These are phyloP conservation scores for Mucor indicus DNA, from an alignment of 371 early-diverging fungal genomes.

Conservation along the genomic window DNA sequence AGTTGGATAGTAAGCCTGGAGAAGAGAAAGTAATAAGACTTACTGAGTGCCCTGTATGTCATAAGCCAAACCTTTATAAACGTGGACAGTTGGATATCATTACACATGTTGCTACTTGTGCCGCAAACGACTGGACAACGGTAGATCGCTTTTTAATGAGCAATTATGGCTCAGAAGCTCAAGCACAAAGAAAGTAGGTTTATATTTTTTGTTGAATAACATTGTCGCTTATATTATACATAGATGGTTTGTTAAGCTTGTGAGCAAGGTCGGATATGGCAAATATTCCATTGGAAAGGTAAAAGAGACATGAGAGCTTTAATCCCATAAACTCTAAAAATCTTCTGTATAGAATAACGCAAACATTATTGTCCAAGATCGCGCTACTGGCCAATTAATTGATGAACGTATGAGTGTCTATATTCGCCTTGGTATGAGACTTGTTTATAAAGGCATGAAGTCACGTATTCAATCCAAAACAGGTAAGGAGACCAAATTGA, in stretches of 20 bases:
- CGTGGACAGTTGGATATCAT: slow-evolving; percentile 72
- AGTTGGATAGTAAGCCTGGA: background rate
- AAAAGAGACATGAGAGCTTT: slow-evolving; percentile 6
- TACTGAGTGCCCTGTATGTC: slow-evolving; percentile 73
- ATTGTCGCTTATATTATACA: no score
- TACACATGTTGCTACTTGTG: slow-evolving; percentile 77
- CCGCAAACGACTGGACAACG: slow-evolving; percentile 61
- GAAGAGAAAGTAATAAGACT: slow-evolving; percentile 67
- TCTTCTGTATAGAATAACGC: slow-evolving; percentile 39
- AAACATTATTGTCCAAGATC: slow-evolving; percentile 79
- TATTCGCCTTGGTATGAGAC: slow-evolving; percentile 79
- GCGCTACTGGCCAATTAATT: slow-evolving; percentile 66
- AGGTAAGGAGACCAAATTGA: background rate
- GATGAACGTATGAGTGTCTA: slow-evolving; percentile 87
- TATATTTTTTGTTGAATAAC: no score
- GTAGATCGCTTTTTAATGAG: slow-evolving; percentile 70
- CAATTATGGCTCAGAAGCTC: slow-evolving; percentile 74
- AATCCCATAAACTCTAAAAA: background rate
- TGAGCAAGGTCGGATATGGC: slow-evolving; percentile 75
- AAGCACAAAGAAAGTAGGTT: slow-evolving; percentile 64
- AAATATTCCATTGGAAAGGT: slow-evolving; percentile 67
- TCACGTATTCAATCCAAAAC: slow-evolving; percentile 43
- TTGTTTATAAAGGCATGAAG: slow-evolving; percentile 67
- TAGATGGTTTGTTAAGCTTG: slow-evolving; percentile 80
- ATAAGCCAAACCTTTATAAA: slow-evolving; percentile 52